These are phyloP conservation scores for Selaginella moellendorffii DNA, from an alignment of 75 land plant species.

Conservation along the genomic window DNA sequence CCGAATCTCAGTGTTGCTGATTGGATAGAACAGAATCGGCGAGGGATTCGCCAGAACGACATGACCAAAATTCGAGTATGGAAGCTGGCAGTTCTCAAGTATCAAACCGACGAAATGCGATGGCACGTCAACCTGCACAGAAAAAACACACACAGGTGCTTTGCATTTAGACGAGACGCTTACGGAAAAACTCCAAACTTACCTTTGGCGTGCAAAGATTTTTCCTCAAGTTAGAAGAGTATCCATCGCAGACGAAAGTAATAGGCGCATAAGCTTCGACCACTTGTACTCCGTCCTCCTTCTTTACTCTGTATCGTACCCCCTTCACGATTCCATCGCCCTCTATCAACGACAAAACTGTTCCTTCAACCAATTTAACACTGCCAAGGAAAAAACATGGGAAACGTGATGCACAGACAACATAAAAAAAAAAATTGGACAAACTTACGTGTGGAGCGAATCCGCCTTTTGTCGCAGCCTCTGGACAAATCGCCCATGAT, in stretches of 20 bases:
- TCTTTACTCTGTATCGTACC: conserved; percentile 43
- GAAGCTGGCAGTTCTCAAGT: conserved; percentile 77
- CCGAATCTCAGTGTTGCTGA: conserved; percentile 80
- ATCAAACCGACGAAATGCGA: conserved; percentile 86
- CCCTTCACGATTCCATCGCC: conserved; percentile 65
- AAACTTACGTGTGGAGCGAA: conserved; percentile 46
- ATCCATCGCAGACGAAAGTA: conserved; percentile 94
- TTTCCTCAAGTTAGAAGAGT: conserved; percentile 78
- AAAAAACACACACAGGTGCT: no score
- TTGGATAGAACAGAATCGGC: conserved; percentile 85
- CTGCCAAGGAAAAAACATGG: conserved; percentile 19
- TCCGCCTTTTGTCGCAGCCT: conserved; percentile 72
- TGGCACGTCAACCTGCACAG: conserved; percentile 62
- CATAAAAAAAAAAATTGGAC: not conserved
- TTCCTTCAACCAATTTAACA: conserved; percentile 69
- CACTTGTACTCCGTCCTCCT: conserved; percentile 41
- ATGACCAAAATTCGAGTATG: conserved; percentile 75
- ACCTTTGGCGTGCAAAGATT: conserved; percentile 80
- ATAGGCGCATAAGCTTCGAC: conserved; percentile 60
- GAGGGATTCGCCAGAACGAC: conserved; percentile 78
- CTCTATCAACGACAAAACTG: conserved; percentile 62
- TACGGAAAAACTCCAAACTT: no score
- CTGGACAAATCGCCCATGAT: conserved; percentile 90
- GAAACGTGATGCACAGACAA: not conserved
- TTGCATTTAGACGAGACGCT: no score